These are phyloP conservation scores for Pichia kudriavzevii DNA, from an alignment of 1,139 yeast species.

Conservation along the genomic window DNA sequence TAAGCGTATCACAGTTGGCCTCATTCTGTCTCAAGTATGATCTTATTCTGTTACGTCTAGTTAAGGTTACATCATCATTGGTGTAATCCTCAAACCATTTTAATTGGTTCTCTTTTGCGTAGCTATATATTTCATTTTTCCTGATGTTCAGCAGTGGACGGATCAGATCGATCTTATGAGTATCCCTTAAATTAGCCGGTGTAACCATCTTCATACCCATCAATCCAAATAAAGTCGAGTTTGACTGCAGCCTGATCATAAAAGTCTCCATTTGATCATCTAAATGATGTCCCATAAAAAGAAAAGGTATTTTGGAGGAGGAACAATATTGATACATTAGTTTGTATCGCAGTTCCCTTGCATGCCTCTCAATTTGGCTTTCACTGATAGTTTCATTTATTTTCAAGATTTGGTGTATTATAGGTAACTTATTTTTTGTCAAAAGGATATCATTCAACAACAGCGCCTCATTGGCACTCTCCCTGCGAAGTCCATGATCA, in stretches of 20 bases:
- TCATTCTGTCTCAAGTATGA: conserved; percentile 17
- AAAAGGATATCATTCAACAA: conserved; percentile 30
- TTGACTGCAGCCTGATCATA: conserved; percentile 44
- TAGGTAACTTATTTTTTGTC: conserved; percentile 38
- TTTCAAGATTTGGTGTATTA: conserved; percentile 40
- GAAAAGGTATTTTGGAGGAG: conserved; percentile 24
- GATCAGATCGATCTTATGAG: conserved; percentile 18
- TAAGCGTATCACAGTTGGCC: conserved; percentile 3
- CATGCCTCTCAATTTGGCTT: conserved; percentile 40
- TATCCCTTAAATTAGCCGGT: conserved; percentile 3
- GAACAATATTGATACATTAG: conserved; percentile 35
- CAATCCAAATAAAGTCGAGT: conserved; percentile 56
- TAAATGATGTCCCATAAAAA: conserved; percentile 59
- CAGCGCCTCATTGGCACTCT: conserved; percentile 20
- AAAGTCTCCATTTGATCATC: conserved; percentile 73
- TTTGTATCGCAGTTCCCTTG: conserved; percentile 46
- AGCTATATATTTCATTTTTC: conserved; percentile 40
- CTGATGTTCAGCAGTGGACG: conserved; percentile 48
- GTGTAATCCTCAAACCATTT: conserved; percentile 67
- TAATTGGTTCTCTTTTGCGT: conserved; percentile 37
- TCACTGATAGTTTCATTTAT: conserved; percentile 24
- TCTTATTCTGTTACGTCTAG: conserved; percentile 47
- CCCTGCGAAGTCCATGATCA: conserved; percentile 23
- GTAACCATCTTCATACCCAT: conserved; percentile 32
- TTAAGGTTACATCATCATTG: conserved; percentile 45